Evolutionary conservation across 768 basidiomycete genomes (phyloP), one percentile per base, ranked within the genome.

Genomic region (Tulasnella sp.): DNA sequence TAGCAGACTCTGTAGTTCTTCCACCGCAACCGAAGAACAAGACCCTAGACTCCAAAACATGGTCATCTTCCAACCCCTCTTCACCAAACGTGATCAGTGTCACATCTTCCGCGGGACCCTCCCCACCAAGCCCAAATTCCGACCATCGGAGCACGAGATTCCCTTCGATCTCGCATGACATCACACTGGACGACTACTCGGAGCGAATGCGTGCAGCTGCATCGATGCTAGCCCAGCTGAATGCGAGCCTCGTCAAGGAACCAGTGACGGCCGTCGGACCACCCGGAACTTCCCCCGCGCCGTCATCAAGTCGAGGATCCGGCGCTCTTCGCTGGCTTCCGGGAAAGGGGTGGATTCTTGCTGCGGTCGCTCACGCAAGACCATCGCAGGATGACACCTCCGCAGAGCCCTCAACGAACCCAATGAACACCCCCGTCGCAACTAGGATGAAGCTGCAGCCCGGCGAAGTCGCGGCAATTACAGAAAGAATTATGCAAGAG

Each of bases 201-300:
- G 92, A 97, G 64, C 82, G 96, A 52, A 99, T 99, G 96, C 83
- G 91, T 7, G 96, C 92, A 9, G 96, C 96, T 9, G 96, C 96
- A 9, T 85, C 98, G 62, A 97, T 99, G 96, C 83, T 99, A 27
- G 84, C 96, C 1, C 96, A 99, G 70, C 78, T 99, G 49, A 96
- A 92, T 66, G 84, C 91, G 0, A 89, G 78, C 66, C 75, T 86
- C 52, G 73, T 79, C 29, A 78, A 80, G 62, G 84, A 86, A 65
- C 70, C 76, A 24, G 65, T 74, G 3, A 72, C 70, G 1, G 55
- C 61, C 19, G 60, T 63, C 43, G 55, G 49, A 34, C 42, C 49
- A 38, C 29, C 65, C 54, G 60, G 31, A 8, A 17, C 41, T 4
- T n/a, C 1, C 31, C 46, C 65, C 58, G 61, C 64, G 65, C 1